Conservation (phyloP, 345 rosid genomes). For the Salix brachista region DNA sequence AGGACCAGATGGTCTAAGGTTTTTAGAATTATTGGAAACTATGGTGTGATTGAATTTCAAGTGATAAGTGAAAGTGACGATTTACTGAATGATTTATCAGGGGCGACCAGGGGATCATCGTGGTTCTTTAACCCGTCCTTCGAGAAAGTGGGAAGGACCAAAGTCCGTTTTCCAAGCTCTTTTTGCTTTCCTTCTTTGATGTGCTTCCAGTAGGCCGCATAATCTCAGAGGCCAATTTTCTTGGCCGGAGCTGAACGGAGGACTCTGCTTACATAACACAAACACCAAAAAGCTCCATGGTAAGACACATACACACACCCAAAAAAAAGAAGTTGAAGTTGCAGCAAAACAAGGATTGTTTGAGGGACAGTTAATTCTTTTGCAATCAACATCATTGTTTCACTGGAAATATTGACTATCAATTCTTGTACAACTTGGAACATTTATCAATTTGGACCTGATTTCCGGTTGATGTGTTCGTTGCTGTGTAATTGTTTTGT, state of each 20-base stretch:
- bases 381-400: conserved; percentile 13
- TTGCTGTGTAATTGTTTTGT: conserved; percentile 7
- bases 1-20: background rate
- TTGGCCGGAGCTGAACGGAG: conserved; percentile 7
- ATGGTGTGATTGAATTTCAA: background rate
- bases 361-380: conserved; percentile 18
- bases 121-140: conserved; percentile 34
- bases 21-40: background rate
- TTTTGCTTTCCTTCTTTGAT: conserved; percentile 72
- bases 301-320: background rate
- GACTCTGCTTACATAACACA: background rate
- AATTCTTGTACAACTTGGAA: conserved; percentile 39
- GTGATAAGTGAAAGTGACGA: background rate
- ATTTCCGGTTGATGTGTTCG: conserved; percentile 12
- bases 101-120: conserved; percentile 46
- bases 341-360: conserved; percentile 15
- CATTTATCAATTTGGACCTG: conserved; percentile 24
- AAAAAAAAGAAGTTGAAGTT: background rate
- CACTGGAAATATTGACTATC: conserved; percentile 25
- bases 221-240: conserved; percentile 9
- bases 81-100: conserved; percentile 21
- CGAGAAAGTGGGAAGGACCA: conserved; percentile 36
- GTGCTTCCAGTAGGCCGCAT: conserved; percentile 4
- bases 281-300: background rate
- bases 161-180: conserved; percentile 72